Base-by-base conservation (phyloP, 176 grass and related monocot genomes). In the Puya raimondii region DNA sequence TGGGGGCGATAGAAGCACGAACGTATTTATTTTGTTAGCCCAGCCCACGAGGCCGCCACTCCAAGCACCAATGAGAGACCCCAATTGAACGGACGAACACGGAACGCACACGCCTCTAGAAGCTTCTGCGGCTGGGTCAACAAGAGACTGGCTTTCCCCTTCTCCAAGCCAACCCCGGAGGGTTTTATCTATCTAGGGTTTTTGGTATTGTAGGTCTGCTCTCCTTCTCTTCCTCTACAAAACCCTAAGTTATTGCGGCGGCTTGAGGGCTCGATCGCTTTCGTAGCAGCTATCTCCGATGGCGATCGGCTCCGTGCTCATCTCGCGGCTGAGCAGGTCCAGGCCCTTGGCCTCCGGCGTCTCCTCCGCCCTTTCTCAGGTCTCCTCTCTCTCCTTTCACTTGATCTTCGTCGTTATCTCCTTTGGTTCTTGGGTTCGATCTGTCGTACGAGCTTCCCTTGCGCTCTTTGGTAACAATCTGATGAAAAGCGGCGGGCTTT, bases 191-290 rank as follows among this genome's bases (percentile, higher is more conserved):
- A 50, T 1, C 17, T 54, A 72, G 79, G 77, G 72, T 74, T 88
- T 80, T 91, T 86, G 85, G 84, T 92, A 88, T 85, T 82, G 89
- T 80, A 88, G 85, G 75, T 63, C 85, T 76, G 49, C 10, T 79
- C 63, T 79, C 53, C 29, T 17, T 64, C 29, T 22, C 58, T 21
- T 47, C 47, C 63, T 21, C 33, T 2, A 14, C 12, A 0, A 20
- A 51, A 23, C 69, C 69, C 29, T 22, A 42, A 42, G 5, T 6
- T 42, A 7, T 8, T 42, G 33, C 33, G 33, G 33, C 33, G 33
- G 18, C 23, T 15, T 71, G 12, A 29, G 47, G 25, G 49, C 27
- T 13, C 47, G 63, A 48, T 8, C 67, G 0, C 15, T 71, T 22
- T 53, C 49, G 49, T 54, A 12, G 21, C 17, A 50, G 26, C 70